Evolutionary conservation across 2,329 filamentous ascomycete genomes (phyloP), one percentile per base, ranked within the genome.

Genomic region (Paecilomyces niveus): DNA sequence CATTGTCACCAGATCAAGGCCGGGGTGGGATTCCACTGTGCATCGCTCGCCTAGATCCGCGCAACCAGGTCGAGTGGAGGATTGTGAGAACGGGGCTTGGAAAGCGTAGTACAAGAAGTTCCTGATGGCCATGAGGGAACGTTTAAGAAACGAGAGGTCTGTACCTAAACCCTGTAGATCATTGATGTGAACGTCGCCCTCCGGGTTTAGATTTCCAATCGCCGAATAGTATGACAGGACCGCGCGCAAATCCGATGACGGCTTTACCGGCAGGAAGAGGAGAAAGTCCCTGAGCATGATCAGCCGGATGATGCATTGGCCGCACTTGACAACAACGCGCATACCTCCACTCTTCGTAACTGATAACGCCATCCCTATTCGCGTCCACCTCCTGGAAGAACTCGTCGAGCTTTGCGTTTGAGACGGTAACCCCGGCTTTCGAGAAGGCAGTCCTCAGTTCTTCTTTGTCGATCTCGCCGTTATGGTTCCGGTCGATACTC

Each of bases 261-360:
- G 82, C 64, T 85, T 80, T 63, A 87, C 82, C 70, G 81, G 85
- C 61, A 97, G 89, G 76, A 97, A 97, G 52, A 97, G 85, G 26
- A 97, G 83, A 74, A 97, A 99, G 75, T 97, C 89, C 74, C 92
- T 95, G 70, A 53, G 50, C 21, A 59, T 53, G 54, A 54, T 59
- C 45, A 58, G 58, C 52, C 53, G 21, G 53, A 50, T 26, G 31
- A 58, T 60, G 33, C 39, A 50, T 39, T 53, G 51, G 55, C 18
- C 60, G 53, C 57, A 60, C 31, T 49, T 53, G 56, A 57, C 53
- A 55, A 50, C 32, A 51, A 24, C 33, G 29, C 59, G 80, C 88
- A 76, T 85, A 97, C 93, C 93, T 88, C 94, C 94, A 97, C 82
- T 99, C 94, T 64, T 91, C 87, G 75, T 96, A 97, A 62, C 83